Conservation (phyloP, 768 basidiomycete species). For the Naganishia onofrii region DNA sequence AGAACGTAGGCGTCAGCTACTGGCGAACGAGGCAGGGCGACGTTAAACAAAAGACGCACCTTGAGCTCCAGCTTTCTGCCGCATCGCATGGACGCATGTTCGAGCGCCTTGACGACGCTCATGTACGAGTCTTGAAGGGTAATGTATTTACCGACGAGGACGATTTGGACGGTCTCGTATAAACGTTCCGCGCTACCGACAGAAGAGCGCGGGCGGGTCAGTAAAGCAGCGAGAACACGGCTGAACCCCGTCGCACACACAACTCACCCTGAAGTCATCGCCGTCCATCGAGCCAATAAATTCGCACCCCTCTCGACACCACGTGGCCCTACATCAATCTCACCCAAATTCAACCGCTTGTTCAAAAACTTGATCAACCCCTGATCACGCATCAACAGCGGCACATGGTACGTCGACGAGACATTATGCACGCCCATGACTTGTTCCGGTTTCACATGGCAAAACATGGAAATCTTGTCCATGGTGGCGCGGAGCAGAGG, state of each 20-base stretch:
- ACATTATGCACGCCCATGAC: conserved; percentile 96
- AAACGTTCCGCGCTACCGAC: conserved; percentile 78
- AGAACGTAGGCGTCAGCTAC: no score
- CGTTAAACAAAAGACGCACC: conserved; percentile 57
- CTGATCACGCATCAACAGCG: conserved; percentile 83
- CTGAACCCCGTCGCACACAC: no score
- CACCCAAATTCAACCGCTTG: conserved; percentile 72
- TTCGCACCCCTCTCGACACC: conserved; percentile 64
- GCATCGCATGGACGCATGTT: conserved; percentile 93
- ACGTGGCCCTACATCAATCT: conserved; percentile 58
- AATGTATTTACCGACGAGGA: conserved; percentile 95
- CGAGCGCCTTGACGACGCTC: conserved; percentile 93
- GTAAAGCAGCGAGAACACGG: no score
- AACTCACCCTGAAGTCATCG: conserved; percentile 72
- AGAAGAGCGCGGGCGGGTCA: no score
- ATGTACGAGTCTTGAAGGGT: conserved; percentile 96
- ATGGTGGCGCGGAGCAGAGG: conserved; percentile 82
- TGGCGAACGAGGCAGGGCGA: no score
- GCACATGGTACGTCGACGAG: conserved; percentile 94
- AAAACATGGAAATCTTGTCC: conserved; percentile 98
- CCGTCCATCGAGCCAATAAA: conserved; percentile 74
- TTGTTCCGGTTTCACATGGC: conserved; percentile 78
- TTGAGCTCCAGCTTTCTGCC: conserved; percentile 71
- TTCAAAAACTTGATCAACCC: conserved; percentile 82
- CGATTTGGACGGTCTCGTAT: conserved; percentile 83